Percentiles rank a stretch among this genome's conserved stretches.
These are phyloP conservation scores for Curvularia eragrostidis DNA, from an alignment of 2,329 filamentous ascomycete species.

Conservation along the genomic window DNA sequence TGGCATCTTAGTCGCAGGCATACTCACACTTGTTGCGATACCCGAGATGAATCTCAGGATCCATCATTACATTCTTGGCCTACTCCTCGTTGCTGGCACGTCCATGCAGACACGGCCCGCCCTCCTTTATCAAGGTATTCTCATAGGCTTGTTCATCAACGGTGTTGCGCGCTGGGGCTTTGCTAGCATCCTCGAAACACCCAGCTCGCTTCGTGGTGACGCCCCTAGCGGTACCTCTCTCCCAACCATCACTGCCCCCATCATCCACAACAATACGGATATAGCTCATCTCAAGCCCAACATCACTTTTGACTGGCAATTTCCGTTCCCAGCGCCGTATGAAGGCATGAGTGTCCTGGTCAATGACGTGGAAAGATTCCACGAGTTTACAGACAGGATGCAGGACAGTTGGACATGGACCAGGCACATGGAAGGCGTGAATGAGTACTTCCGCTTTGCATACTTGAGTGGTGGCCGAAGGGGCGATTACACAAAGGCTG, in stretches of 20 bases:
- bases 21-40: slow-evolving; percentile 72
- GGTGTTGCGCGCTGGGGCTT: slow-evolving; percentile 95
- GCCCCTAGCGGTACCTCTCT: slow-evolving; percentile 64
- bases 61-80: slow-evolving; percentile 91
- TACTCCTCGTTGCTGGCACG: slow-evolving; percentile 87
- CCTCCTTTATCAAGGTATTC: slow-evolving; percentile 85
- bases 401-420: slow-evolving; percentile 64
- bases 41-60: slow-evolving; percentile 84
- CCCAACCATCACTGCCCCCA: slow-evolving; percentile 53
- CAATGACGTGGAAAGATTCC: slow-evolving; percentile 83
- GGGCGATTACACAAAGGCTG: slow-evolving; percentile 78
- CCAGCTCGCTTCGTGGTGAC: slow-evolving; percentile 68
- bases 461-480: slow-evolving; percentile 70
- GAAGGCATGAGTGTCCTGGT: slow-evolving; percentile 82
- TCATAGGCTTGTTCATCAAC: slow-evolving; percentile 92
- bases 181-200: slow-evolving; percentile 84
- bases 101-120: slow-evolving; percentile 85
- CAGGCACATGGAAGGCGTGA: slow-evolving; percentile 55
- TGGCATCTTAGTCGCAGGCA: slow-evolving; percentile 76
- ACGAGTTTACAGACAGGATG: slow-evolving; percentile 66
- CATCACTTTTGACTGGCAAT: slow-evolving; percentile 69
- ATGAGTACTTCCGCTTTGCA: slow-evolving; percentile 80
- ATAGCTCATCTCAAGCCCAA: slow-evolving; percentile 54
- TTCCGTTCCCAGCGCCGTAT: slow-evolving; percentile 59
- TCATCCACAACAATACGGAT: slow-evolving; percentile 55